These are phyloP conservation scores for Globisporangium nagaii DNA, from an alignment of 352 stramenopile genomes.

Conservation along the genomic window DNA sequence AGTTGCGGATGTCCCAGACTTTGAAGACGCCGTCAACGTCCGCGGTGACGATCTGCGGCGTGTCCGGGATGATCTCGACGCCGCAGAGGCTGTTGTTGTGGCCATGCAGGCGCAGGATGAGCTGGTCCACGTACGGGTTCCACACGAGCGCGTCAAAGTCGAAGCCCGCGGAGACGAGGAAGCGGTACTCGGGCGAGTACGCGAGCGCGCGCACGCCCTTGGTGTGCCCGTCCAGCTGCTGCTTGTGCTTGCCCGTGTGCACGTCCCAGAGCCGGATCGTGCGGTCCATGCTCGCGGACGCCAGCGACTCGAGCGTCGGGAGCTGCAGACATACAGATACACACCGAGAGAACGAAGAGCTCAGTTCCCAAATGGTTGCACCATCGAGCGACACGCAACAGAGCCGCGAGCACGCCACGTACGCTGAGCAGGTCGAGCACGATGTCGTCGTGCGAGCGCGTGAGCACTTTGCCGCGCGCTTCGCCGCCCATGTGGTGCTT, in stretches of 20 bases:
- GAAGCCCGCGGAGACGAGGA: constrained; percentile 84
- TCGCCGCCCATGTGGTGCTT: constrained; percentile 77
- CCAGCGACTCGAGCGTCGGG: constrained; percentile 72
- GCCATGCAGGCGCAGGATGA: constrained; percentile 81
- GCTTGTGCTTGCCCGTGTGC: constrained; percentile 78
- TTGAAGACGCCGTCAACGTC: constrained; percentile 85
- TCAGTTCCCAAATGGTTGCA: no score
- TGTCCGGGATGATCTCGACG: constrained; percentile 82
- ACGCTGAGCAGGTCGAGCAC: constrained; percentile 80
- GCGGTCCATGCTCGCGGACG: constrained; percentile 84
- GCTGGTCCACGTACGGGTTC: constrained; percentile 88
- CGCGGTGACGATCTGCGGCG: constrained; percentile 82
- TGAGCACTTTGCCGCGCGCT: constrained; percentile 41
- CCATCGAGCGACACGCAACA: no score
- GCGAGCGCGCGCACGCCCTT: constrained; percentile 79
- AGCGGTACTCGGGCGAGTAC: constrained; percentile 83
- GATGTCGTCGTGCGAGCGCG: constrained; percentile 83
- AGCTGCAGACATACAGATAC: constrained; percentile 24
- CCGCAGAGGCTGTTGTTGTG: constrained; percentile 84
- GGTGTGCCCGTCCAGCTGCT: constrained; percentile 77
- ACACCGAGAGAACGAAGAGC: no score
- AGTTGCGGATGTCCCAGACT: constrained; percentile 89
- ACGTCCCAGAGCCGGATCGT: constrained; percentile 89
- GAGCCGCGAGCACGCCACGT: not conserved
- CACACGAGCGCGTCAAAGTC: constrained; percentile 87